These are phyloP conservation scores for Coemansia sp. DNA, from an alignment of 192 early-diverging fungal species.

Conservation along the genomic window DNA sequence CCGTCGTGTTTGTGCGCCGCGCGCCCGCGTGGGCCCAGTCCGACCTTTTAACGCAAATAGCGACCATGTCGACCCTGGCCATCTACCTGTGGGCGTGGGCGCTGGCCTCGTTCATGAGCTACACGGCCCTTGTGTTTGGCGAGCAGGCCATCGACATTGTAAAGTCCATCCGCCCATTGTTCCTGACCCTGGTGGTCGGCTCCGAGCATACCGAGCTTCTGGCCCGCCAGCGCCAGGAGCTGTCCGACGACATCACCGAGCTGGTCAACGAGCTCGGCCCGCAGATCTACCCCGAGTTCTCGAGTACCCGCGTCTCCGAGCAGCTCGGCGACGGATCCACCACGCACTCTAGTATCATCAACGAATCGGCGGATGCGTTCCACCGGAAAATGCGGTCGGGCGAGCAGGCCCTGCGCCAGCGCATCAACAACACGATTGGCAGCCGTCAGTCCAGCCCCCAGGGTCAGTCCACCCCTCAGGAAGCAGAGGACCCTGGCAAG, in stretches of 20 bases:
- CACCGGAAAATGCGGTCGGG: conserved; percentile 37
- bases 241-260: conserved; percentile 73
- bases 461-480: neutral
- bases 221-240: conserved; percentile 63
- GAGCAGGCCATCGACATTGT: conserved; percentile 75
- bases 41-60: neutral
- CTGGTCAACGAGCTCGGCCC: conserved; percentile 86
- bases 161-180: conserved; percentile 81
- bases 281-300: conserved; percentile 74
- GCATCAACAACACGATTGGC: conserved; percentile 5
- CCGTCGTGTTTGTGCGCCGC: conserved; percentile 44
- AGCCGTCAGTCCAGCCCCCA: neutral
- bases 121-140: conserved; percentile 71
- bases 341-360: conserved; percentile 25
- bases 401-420: conserved; percentile 41
- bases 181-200: conserved; percentile 64
- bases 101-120: conserved; percentile 61
- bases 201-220: conserved; percentile 62
- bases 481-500: neutral
- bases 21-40: conserved; percentile 28
- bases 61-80: conserved; percentile 16
- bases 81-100: conserved; percentile 45
- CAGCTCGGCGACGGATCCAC: conserved; percentile 16
- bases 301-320: conserved; percentile 34
- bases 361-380: conserved; percentile 29